Evolutionary conservation across 805 yeast genomes (phyloP).

Genomic region (Starmera dryadoides): DNA sequence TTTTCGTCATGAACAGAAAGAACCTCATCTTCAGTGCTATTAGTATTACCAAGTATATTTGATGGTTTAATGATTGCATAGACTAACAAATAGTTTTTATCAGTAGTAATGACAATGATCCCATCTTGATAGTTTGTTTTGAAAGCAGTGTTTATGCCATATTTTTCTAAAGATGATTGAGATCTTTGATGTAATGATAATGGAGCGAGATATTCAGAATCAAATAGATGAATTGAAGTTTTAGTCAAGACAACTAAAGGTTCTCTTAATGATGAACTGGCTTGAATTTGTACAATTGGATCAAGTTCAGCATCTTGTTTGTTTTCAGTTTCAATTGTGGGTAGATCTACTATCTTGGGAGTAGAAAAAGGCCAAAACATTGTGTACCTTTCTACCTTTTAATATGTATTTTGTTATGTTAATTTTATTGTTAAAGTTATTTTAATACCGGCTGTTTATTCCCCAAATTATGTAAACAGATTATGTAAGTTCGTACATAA

Average conservation of each 20-base stretch:
- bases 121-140: slow-evolving; percentile 20
- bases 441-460: too few relatives aligned
- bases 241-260: slow-evolving; percentile 25
- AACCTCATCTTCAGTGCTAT: slow-evolving; percentile 12
- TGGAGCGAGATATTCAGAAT: slow-evolving; percentile 26
- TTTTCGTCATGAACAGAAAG: slow-evolving; percentile 10
- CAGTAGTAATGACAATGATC: slow-evolving; percentile 27
- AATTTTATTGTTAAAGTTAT: too few relatives aligned
- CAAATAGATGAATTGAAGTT: slow-evolving; percentile 22
- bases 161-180: slow-evolving; percentile 25
- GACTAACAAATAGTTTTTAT: slow-evolving; percentile 27
- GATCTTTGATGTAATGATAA: slow-evolving; percentile 28
- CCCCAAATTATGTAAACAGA: too few relatives aligned
- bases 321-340: not conserved
- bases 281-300: not conserved
- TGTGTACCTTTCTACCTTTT: too few relatives aligned
- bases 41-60: slow-evolving; percentile 1
- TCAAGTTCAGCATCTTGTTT: not conserved
- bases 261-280: not conserved
- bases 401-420: too few relatives aligned
- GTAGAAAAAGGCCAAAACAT: slow-evolving; percentile 11
- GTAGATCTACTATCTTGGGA: slow-evolving; percentile 2
- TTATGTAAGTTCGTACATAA: too few relatives aligned
- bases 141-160: slow-evolving; percentile 28
- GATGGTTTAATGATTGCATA: slow-evolving; percentile 20